Evolutionary conservation across 345 rosid genomes (phyloP).

Genomic region (Salix dunnii): DNA sequence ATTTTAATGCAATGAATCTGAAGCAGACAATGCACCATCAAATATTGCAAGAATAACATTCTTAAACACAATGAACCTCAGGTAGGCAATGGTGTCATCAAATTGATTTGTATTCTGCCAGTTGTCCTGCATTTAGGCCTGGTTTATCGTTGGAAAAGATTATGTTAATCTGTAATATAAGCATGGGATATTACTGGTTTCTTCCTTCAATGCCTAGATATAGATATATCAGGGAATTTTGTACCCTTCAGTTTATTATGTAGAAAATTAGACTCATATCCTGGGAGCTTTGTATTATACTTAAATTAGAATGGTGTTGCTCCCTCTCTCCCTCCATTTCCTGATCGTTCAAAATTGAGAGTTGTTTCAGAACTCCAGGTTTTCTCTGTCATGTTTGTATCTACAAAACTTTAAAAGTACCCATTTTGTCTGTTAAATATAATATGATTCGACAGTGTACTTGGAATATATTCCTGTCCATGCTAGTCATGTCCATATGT

Average conservation of each 20-base stretch:
- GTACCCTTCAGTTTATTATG: neutral
- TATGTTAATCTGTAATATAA: neutral
- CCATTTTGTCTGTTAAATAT: neutral
- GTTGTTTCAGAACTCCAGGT: neutral
- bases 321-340: too few species aligned
- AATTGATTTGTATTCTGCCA: neutral
- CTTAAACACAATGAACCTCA: neutral
- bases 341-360: neutral
- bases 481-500: too few species aligned
- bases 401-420: neutral
- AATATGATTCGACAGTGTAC: neutral
- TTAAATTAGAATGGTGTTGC: neutral
- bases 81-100: neutral
- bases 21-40: neutral
- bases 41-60: neutral
- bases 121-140: neutral
- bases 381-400: neutral
- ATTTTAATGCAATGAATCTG: too few species aligned
- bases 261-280: too few species aligned
- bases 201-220: too few species aligned
- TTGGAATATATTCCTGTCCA: neutral
- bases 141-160: neutral
- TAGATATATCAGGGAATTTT: too few species aligned
- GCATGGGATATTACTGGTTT: neutral
- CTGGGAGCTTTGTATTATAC: neutral